Evolutionary conservation across 768 basidiomycete species (phyloP).

Genomic region (Zangia roseola): DNA sequence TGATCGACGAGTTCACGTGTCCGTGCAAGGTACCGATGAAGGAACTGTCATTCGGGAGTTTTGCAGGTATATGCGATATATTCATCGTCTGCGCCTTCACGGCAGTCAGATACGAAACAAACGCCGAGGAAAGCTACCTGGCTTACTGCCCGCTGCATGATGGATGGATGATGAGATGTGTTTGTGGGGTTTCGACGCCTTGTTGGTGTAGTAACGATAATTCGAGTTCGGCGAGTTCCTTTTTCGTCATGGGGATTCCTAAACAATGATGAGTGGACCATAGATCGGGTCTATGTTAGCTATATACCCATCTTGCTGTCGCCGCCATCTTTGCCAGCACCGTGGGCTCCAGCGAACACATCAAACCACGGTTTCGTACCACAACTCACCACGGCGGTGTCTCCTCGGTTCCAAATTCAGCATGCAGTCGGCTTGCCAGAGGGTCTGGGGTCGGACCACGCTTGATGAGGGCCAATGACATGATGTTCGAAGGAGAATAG

Average conservation of each 20-base stretch:
- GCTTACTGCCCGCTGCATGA: slow-evolving; percentile 82
- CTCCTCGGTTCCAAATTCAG: slow-evolving; percentile 90
- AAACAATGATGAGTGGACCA: slow-evolving; percentile 5
- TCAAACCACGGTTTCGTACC: slow-evolving; percentile 99
- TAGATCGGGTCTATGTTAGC: slow-evolving; percentile 1
- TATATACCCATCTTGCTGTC: slow-evolving; percentile 79
- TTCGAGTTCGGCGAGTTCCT: slow-evolving; percentile 98
- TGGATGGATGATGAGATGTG: slow-evolving; percentile 86
- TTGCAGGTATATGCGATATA: slow-evolving; percentile 69
- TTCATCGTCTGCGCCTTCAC: slow-evolving; percentile 50
- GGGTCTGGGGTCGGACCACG: slow-evolving; percentile 83
- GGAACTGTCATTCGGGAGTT: slow-evolving; percentile 78
- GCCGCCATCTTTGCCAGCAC: slow-evolving; percentile 68
- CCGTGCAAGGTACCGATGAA: slow-evolving; percentile 93
- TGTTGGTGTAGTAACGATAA: slow-evolving; percentile 93
- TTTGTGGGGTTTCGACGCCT: slow-evolving; percentile 98
- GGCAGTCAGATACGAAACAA: slow-evolving; percentile 31
- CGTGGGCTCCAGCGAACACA: slow-evolving; percentile 88
- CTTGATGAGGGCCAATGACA: slow-evolving; percentile 94
- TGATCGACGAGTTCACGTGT: slow-evolving; percentile 98
- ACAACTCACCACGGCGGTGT: slow-evolving; percentile 94
- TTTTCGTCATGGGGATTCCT: slow-evolving; percentile 97
- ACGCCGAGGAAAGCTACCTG: slow-evolving; percentile 11
- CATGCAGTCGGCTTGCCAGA: slow-evolving; percentile 82
- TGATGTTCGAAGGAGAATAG: slow-evolving; percentile 78